These are phyloP conservation scores for Termitomyces sp. DNA, from an alignment of 768 basidiomycete genomes.

Conservation along the genomic window DNA sequence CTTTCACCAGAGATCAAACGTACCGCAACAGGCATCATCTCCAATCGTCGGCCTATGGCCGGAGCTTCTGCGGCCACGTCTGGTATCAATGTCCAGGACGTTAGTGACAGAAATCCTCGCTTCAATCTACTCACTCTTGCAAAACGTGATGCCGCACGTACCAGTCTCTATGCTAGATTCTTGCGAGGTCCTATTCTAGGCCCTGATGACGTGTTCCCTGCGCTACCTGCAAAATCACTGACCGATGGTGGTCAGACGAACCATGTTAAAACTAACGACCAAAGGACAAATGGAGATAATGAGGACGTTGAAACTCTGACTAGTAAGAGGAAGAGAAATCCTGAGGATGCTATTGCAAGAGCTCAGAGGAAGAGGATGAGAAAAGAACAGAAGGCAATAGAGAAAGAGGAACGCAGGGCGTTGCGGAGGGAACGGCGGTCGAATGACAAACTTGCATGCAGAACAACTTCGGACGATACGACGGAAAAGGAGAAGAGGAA, in stretches of 20 bases:
- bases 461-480: background rate
- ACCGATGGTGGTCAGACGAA: background rate
- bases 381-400: conserved; percentile 15
- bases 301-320: background rate
- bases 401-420: conserved; percentile 15
- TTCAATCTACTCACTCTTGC: conserved; percentile 55
- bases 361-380: conserved; percentile 4
- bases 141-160: conserved; percentile 73
- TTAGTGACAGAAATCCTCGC: conserved; percentile 23
- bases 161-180: conserved; percentile 73
- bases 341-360: conserved; percentile 5
- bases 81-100: conserved; percentile 34
- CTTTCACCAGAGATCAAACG: conserved; percentile 23
- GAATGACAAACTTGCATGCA: background rate
- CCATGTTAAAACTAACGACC: background rate
- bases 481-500: conserved; percentile 12
- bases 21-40: conserved; percentile 72
- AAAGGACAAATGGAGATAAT: conserved; percentile 3
- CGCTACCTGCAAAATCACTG: background rate
- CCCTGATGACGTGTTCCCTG: conserved; percentile 25
- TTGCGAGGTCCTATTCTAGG: conserved; percentile 71
- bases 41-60: conserved; percentile 54
- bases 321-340: conserved; percentile 11
- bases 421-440: conserved; percentile 5
- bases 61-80: conserved; percentile 46